Evolutionary conservation across 352 stramenopile genomes (phyloP), one percentile per base, ranked within the genome.

Genomic region (Globisporangium camurandrum): DNA sequence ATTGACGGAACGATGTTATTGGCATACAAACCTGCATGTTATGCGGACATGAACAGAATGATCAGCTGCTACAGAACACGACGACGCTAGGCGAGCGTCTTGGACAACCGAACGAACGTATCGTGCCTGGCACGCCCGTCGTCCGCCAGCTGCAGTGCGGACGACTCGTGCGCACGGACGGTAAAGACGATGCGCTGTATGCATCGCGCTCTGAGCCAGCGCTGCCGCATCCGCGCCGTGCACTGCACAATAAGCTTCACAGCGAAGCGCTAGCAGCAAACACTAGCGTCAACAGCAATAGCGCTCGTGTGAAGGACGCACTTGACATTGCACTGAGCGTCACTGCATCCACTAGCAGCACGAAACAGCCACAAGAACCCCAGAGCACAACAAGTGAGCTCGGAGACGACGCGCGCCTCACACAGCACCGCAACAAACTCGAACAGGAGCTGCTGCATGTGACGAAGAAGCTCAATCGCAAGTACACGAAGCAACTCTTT

Each of bases 401-500:
- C 30, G 14, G 8, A 34, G 30, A 8, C 30, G 30, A 40, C 10
- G 41, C 27, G 10, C 49, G 48, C 10, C 56, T 88, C 7, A 54
- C 54, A 2, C 47, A 69, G 17, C 51, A 71, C 20, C 65, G 69
- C 43, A 56, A 54, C 17, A 38, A 69, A 20, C 56, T 90, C 27
- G 67, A 88, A 44, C 27, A 61, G 4, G 53, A 86, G 39, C 57
- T 90, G 14, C 58, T 90, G 1, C 60, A 71, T 7, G 64, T 76
- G 22, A 87, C 76, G 2, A 64, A 77, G 37, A 86, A 88, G 54
- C 57, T 88, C 17, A 77, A 67, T n/a, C 76, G 73, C 33, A 90
- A 90, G 57, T 87, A 88, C 61, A 52, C 57, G 14, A 76, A 82
- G 41, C 63, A 76, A 26, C 54, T 90, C 17, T 71, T 57, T 26